Base-by-base conservation (phyloP, 2,329 filamentous ascomycete species). In the Ceratocystis ficicola region DNA sequence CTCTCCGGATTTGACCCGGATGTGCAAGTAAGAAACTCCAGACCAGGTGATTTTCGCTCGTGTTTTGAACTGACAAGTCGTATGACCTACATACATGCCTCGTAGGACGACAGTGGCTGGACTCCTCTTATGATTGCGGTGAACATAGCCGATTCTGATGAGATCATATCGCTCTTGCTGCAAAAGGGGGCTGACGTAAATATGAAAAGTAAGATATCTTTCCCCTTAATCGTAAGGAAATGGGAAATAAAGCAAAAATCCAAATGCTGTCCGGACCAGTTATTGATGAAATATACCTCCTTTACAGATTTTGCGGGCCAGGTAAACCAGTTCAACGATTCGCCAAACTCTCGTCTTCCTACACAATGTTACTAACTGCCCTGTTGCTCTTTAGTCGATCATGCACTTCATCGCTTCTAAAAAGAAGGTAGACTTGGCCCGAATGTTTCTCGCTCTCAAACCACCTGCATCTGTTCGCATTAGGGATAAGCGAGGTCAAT, bases 351-450 rank as follows among this genome's bases (percentile, higher is more conserved):
- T 8, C 25, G 50, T n/a, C 22, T 25, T 32, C 22, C 25, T 7
- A 22, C n/a, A 48, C 5, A 3, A 30, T 36, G 12, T 36, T 22
- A 5, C 12, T 17, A 7, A 41, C 55, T 59, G 28, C 59, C 48
- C 15, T 44, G 48, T 25, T n/a, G 1, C 4, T 52, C 6, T 44
- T 15, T 22, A 95, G 83, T 96, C 91, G 25, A 90, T 88, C 8
- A 82, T 99, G 22, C 93, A 97, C 75, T 96, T 97, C 73, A 86
- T 91, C 62, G 87, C 89, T 15, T 96, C 91, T 41, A 99, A 99
- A 76, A 85, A 84, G 71, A 92, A 95, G 73, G 78, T 96, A 57
- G 89, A 95, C 69, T 81, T 88, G 5, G 90, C 90, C 30, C 86
- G 86, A 62, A 85, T 84, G 67, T 82, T 99, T n/a, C 77, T 99